Conservation (phyloP, 202 grass and related monocot species). For the Tripidium arundinaceum region DNA sequence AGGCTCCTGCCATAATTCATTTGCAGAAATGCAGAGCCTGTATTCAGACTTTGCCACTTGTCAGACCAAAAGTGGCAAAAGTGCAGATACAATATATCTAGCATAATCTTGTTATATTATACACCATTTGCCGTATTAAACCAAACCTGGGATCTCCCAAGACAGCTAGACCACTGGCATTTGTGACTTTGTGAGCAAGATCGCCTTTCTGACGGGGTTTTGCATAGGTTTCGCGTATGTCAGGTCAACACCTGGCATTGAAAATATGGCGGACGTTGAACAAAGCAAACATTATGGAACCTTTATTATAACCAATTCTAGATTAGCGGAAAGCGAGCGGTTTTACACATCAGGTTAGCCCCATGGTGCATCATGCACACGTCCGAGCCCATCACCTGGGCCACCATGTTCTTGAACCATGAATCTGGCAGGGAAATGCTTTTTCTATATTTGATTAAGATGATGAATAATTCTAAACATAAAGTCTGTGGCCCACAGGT, state of each 20-base stretch:
- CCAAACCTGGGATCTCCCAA: not conserved
- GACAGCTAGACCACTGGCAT: conserved; percentile 25
- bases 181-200: conserved; percentile 10
- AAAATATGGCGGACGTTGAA: not conserved
- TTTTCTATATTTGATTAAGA: not conserved
- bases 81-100: conserved; percentile 15
- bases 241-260: conserved; percentile 20
- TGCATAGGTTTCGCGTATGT: conserved; percentile 39
- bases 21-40: not conserved
- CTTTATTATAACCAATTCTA: conserved; percentile 11
- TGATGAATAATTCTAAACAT: conserved; percentile 21
- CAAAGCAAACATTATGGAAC: conserved; percentile 15
- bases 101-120: not conserved
- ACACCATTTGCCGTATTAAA: conserved; percentile 16
- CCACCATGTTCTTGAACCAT: conserved; percentile 31
- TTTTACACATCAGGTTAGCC: conserved; percentile 52
- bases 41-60: not conserved
- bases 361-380: conserved; percentile 32
- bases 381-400: conserved; percentile 24
- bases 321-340: conserved; percentile 26
- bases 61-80: conserved; percentile 7
- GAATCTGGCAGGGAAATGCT: conserved; percentile 22
- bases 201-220: conserved; percentile 42
- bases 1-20: too few species aligned
- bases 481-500: conserved; percentile 16